Conservation (phyloP, 176 grass and related monocot species). For the Musa troglodytarum region DNA sequence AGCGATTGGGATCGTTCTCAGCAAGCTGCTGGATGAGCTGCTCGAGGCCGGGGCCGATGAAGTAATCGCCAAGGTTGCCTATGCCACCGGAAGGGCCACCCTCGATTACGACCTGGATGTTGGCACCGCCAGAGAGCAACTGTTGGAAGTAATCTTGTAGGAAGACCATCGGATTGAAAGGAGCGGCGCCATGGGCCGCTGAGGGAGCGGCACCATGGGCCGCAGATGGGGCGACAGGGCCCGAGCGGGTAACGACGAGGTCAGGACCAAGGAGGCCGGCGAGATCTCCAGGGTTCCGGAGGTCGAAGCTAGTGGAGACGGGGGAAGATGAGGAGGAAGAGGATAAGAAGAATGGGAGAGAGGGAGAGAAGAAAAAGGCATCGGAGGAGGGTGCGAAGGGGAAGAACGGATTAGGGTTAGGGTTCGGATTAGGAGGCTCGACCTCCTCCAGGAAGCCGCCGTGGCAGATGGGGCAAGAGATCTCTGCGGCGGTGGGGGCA, state of each 20-base stretch:
- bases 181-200: neutral
- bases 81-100: conserved; percentile 15
- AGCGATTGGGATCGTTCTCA: conserved; percentile 93
- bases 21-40: conserved; percentile 97
- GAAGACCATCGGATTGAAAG: conserved; percentile 15
- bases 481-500: neutral
- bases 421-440: neutral
- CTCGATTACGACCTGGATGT: conserved; percentile 15
- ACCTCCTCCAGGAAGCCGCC: conserved; percentile 3
- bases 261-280: neutral
- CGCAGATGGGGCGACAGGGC: neutral
- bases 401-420: neutral
- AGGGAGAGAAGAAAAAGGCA: neutral
- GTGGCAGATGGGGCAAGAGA: conserved; percentile 12
- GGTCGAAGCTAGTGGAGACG: neutral
- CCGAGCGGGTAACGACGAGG: neutral
- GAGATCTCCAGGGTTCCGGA: neutral
- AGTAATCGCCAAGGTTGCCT: conserved; percentile 76
- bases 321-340: neutral
- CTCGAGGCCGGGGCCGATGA: conserved; percentile 79
- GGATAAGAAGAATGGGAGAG: neutral
- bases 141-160: conserved; percentile 13
- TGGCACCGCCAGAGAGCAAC: conserved; percentile 4
- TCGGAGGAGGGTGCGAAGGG: neutral
- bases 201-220: too few relatives aligned